These are phyloP conservation scores for Anthracocystis panici-leucophaei DNA, from an alignment of 1,284 basidiomycete species.

Conservation along the genomic window DNA sequence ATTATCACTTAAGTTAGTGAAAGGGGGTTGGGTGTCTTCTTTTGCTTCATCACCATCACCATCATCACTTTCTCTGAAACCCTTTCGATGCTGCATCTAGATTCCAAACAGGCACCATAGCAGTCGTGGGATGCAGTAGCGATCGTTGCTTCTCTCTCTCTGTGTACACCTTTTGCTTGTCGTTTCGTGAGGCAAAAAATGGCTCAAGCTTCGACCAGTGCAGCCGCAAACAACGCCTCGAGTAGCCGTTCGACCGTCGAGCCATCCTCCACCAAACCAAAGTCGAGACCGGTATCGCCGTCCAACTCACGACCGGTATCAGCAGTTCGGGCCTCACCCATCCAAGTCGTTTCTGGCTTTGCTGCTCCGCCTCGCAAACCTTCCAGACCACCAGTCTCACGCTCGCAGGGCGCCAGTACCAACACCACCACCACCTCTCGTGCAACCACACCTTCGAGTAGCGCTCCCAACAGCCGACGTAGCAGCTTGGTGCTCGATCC, in stretches of 20 bases:
- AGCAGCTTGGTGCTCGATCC: constrained; percentile 31
- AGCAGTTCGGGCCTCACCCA: neutral
- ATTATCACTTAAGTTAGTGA: neutral
- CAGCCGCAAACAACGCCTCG: neutral
- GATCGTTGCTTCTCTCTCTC: too few species aligned
- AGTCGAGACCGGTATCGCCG: neutral
- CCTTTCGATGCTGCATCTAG: neutral
- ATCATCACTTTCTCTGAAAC: neutral
- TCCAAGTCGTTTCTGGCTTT: constrained; percentile 5
- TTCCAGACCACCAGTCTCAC: neutral
- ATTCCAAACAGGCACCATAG: neutral
- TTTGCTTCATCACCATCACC: neutral
- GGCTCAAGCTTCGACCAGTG: too few species aligned
- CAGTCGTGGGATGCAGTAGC: too few species aligned
- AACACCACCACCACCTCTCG: neutral
- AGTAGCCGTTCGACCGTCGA: neutral
- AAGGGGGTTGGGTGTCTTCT: neutral
- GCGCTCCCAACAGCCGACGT: constrained; percentile 18
- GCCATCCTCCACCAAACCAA: neutral
- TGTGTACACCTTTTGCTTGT: too few species aligned
- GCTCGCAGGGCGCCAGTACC: neutral
- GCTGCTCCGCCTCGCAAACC: neutral
- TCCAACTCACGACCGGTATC: neutral
- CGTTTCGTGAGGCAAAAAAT: too few species aligned
- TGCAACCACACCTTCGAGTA: constrained; percentile 10